Percentiles rank a stretch among this genome's conserved stretches.
These are phyloP conservation scores for Phoenix roebelenii DNA, from an alignment of 176 grass and related monocot genomes.

Conservation along the genomic window DNA sequence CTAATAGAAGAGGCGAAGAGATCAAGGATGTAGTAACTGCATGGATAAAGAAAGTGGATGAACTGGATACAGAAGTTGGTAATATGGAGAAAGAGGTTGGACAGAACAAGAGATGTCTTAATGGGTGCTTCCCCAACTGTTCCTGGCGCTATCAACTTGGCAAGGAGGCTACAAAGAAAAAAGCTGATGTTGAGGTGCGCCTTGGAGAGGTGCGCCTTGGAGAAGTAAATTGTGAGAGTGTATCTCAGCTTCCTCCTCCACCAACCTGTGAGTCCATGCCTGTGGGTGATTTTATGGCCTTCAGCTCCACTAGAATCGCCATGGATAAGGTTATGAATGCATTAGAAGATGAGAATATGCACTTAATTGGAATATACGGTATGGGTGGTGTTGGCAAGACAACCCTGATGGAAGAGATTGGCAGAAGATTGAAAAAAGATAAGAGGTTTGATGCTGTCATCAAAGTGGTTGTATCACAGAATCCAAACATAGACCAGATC, in stretches of 20 bases:
- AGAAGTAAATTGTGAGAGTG: neutral
- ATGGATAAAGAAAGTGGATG: neutral
- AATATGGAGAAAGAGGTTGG: neutral
- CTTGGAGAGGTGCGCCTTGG: neutral
- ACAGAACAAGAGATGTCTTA: neutral
- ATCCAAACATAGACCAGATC: constrained; percentile 3
- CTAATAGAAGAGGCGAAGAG: neutral
- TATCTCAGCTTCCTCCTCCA: neutral
- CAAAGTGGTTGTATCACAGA: constrained; percentile 13
- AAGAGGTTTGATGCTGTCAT: constrained; percentile 14
- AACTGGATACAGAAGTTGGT: neutral
- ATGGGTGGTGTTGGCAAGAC: constrained; percentile 29
- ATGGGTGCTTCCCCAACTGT: neutral
- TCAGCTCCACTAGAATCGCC: constrained; percentile 2
- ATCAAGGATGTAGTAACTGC: neutral
- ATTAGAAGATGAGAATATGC: constrained; percentile 10
- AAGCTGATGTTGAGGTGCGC: neutral
- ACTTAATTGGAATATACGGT: constrained; percentile 22
- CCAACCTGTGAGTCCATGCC: neutral
- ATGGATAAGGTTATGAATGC: constrained; percentile 7
- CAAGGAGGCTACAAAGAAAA: neutral
- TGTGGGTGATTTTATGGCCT: constrained; percentile 8
- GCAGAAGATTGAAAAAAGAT: neutral
- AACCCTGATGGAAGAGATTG: constrained; percentile 14
- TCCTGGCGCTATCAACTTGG: neutral